Base-by-base conservation (phyloP, 2,329 filamentous ascomycete species). In the Botryotinia narcissicola region DNA sequence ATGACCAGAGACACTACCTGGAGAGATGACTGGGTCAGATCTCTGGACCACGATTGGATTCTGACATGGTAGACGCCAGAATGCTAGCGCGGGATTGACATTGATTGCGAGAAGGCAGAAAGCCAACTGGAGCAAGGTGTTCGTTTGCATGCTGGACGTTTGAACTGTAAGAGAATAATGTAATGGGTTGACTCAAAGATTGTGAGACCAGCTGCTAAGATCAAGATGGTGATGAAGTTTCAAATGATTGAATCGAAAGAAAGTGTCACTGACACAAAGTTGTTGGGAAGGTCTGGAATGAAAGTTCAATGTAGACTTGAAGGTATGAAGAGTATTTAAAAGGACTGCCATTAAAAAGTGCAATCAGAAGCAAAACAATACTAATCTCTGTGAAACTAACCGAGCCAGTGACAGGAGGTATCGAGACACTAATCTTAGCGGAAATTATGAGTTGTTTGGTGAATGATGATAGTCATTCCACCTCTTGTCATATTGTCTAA, bases 1-100 rank as follows among this genome's bases (percentile, higher is more conserved):
- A 80, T 92, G 90, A 12, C 80, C 79, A 7, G 88, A 85, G 5
- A 89, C 82, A 0, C 73, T 74, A 22, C 88, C 88, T 5, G 89
- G 88, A 40, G 79, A 83, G 63, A 90, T 81, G 75, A 92, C 87
- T 3, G 90, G 90, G 79, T 92, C 89, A 63, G 86, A 82, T 67
- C 89, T 85, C 78, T 89, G 82, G 48, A 83, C 79, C n/a, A 84
- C 81, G 61, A 85, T 80, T 60, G 78, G 78, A 22, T 70, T 73
- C 18, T 68, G 63, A 68, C 81, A 82, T 57, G 77, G 78, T 29
- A 87, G 84, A 77, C 85, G 84, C 82, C 84, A 87, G 81, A 86
- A 87, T 67, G 84, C 86, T 72, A 82, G 70, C 37, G 74, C 74
- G 14, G 75, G 73, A 35, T 32, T 44, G 37, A 22, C 48, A 12